These are phyloP conservation scores for Phaffomyces thermotolerans DNA, from an alignment of 805 yeast species.

Conservation along the genomic window DNA sequence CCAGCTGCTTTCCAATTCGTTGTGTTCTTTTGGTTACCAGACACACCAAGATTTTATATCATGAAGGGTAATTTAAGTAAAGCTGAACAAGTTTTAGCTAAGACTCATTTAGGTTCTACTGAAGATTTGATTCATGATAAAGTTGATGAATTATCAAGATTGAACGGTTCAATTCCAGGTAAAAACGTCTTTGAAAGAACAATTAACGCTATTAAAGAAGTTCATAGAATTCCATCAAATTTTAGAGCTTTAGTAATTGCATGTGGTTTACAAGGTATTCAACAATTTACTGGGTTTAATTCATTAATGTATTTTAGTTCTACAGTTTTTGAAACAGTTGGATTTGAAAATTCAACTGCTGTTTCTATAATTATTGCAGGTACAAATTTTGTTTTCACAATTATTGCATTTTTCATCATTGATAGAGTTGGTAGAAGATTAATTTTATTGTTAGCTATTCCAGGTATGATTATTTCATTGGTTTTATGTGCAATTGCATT, in stretches of 20 bases:
- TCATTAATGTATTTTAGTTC: constrained; percentile 93
- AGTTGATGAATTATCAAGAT: constrained; percentile 53
- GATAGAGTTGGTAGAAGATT: constrained; percentile 85
- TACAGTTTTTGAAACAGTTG: constrained; percentile 86
- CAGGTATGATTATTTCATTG: constrained; percentile 75
- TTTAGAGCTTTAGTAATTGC: constrained; percentile 84
- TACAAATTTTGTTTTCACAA: constrained; percentile 85
- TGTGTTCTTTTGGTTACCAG: constrained; percentile 82
- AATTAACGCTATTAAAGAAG: constrained; percentile 52
- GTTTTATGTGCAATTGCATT: constrained; percentile 84
- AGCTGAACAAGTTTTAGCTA: constrained; percentile 61
- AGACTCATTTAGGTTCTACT: constrained; percentile 56
- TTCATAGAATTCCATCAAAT: constrained; percentile 69
- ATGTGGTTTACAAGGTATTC: constrained; percentile 92
- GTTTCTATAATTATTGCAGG: constrained; percentile 92
- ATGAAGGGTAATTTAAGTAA: constrained; percentile 56
- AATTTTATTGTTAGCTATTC: constrained; percentile 71
- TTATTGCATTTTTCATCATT: constrained; percentile 78
- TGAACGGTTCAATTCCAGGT: constrained; percentile 42
- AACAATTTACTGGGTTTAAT: constrained; percentile 95
- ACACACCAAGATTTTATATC: constrained; percentile 87
- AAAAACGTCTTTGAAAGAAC: constrained; percentile 40
- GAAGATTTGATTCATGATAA: constrained; percentile 59
- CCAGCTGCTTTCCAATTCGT: constrained; percentile 77
- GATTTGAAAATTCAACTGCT: constrained; percentile 85